Evolutionary conservation across 2,329 filamentous ascomycete species (phyloP).

Genomic region (Bertia moriformis): DNA sequence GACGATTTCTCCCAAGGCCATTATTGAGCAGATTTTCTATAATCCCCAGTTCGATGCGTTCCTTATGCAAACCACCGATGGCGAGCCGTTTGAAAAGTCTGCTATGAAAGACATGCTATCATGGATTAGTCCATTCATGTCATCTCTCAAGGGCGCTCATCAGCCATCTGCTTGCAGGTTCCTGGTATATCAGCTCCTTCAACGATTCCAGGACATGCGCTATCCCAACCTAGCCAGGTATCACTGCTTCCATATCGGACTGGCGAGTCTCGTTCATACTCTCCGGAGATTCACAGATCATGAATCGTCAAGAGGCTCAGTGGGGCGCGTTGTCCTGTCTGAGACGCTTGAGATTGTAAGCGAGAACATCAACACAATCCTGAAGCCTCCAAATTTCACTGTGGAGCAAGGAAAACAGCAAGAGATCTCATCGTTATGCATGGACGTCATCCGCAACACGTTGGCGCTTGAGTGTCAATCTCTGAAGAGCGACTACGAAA

Average conservation of each 20-base stretch:
- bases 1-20: slow-evolving; percentile 61
- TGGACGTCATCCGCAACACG: slow-evolving; percentile 8
- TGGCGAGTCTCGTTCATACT: slow-evolving; percentile 30
- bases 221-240: slow-evolving; percentile 42
- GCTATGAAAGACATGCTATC: slow-evolving; percentile 45
- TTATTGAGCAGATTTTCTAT: slow-evolving; percentile 72
- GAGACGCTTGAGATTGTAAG: slow-evolving; percentile 29
- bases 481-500: slow-evolving; percentile 4
- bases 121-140: slow-evolving; percentile 68
- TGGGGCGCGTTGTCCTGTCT: slow-evolving; percentile 27
- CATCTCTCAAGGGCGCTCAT: slow-evolving; percentile 62
- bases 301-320: slow-evolving; percentile 24
- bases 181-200: slow-evolving; percentile 63
- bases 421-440: slow-evolving; percentile 7
- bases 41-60: slow-evolving; percentile 51
- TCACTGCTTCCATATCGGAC: slow-evolving; percentile 48
- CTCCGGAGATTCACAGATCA: not conserved
- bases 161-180: slow-evolving; percentile 68
- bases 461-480: slow-evolving; percentile 7
- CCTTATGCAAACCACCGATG: slow-evolving; percentile 31
- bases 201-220: slow-evolving; percentile 38
- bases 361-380: slow-evolving; percentile 19
- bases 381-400: slow-evolving; percentile 4
- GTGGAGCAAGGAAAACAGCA: slow-evolving; percentile 6
- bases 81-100: slow-evolving; percentile 33